Evolutionary conservation across 345 rosid genomes (phyloP), one percentile per base, ranked within the genome.

Genomic region (Psidium guajava): DNA sequence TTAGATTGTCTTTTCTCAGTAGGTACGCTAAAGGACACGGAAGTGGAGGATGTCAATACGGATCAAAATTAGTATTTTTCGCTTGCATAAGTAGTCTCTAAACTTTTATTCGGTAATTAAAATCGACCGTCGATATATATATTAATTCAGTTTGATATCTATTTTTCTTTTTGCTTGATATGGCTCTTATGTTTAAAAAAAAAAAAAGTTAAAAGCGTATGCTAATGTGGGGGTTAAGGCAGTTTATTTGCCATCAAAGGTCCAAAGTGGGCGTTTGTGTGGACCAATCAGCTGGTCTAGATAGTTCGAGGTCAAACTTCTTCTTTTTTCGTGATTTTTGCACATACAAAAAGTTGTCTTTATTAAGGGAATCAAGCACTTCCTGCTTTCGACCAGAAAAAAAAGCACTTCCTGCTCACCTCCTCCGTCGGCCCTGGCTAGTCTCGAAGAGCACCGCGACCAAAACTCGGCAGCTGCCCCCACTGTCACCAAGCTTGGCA

Each of bases 391-490:
- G 36, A 36, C 36, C 36, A 36, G 36, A 36, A 36, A 36, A 36
- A 36, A 36, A 5, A n/a, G 27, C 69, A 6, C 36, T 58, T n/a
- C 74, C 20, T 27, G 32, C 74, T 61, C 74, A 15, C 40, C 40
- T 27, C 10, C 40, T 32, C 40, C 74, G 27, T 27, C 20, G 0
- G 40, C 73, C 36, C 6, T 59, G 73, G 40, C 40, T 59, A 27
- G 73, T 27, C 75, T 64, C 6, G 3, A 20, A 16, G 24, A 64
- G 16, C 75, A 8, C 20, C 6, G 11, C 75, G 12, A 64, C 11
- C 6, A 18, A 32, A 1, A 32, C 75, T 64, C 22, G 2, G 44
- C 44, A 0, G 12, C 40, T 9, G 1, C 3, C 3, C 0, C 6
- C 0, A 2, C 13, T 12, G 0, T 32, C 44, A 64, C 75, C 75